A percentile compares a stretch with the other conserved stretches of the same genome.
These are phyloP conservation scores for Fusarium floridanum DNA, from an alignment of 2,329 filamentous ascomycete species.

Conservation along the genomic window DNA sequence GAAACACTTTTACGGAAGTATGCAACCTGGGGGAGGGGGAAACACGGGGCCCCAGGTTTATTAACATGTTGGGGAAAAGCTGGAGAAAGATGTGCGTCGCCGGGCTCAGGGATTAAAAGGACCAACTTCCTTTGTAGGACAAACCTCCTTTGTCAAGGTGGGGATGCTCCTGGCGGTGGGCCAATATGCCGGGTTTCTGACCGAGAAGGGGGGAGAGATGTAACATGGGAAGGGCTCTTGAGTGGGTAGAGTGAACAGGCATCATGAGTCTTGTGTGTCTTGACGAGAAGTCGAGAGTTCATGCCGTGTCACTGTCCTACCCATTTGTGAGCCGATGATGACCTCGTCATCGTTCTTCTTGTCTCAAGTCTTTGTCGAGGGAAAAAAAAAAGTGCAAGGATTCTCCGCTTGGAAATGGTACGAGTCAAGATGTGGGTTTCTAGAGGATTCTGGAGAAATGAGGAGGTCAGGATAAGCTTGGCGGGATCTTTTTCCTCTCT, in stretches of 20 bases:
- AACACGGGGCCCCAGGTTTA: constrained; percentile 13
- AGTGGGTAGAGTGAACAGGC: constrained; percentile 2
- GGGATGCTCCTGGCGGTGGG: constrained; percentile 1
- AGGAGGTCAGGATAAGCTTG: constrained; percentile 6
- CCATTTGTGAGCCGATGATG: neutral
- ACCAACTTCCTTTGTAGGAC: constrained; percentile 3
- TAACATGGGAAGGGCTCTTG: neutral
- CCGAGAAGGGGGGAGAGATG: constrained; percentile 12
- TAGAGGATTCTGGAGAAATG: neutral
- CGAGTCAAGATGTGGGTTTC: neutral
- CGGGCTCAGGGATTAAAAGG: neutral
- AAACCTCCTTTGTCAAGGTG: neutral
- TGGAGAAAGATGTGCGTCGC: constrained; percentile 9
- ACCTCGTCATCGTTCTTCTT: neutral
- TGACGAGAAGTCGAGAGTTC: neutral
- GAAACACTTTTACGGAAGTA: neutral
- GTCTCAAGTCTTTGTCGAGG: neutral
- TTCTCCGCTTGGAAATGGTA: neutral
- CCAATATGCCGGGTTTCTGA: neutral
- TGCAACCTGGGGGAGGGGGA: neutral
- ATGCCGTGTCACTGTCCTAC: neutral
- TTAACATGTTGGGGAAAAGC: constrained; percentile 1
- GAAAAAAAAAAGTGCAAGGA: neutral
- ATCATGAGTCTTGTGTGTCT: neutral
- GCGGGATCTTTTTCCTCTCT: neutral